Conservation (phyloP, 208 protist genomes). For the Sergeia podlipaevii region DNA sequence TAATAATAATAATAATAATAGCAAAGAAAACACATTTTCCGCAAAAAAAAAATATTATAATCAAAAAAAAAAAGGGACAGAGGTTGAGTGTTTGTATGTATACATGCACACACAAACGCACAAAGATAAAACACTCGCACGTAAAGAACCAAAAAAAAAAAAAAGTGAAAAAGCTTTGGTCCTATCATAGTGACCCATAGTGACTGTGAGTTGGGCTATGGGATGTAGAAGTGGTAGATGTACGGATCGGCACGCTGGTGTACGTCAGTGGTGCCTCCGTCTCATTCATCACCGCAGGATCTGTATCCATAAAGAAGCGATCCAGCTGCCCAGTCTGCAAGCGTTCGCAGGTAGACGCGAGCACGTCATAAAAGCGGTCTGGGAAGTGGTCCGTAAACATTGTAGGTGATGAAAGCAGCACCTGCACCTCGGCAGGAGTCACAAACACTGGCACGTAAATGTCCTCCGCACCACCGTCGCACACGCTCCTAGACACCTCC, state of each 20-base stretch:
- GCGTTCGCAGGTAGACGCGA: constrained; percentile 28
- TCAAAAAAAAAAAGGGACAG: no score
- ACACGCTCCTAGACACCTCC: neutral
- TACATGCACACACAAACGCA: no score
- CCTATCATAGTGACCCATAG: neutral
- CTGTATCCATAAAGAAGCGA: constrained; percentile 54
- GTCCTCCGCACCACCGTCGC: constrained; percentile 24
- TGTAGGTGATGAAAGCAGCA: constrained; percentile 51
- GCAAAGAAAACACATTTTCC: neutral
- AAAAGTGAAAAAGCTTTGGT: constrained; percentile 3
- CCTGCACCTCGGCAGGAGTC: constrained; percentile 57
- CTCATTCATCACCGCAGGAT: neutral
- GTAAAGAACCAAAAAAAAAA: neutral
- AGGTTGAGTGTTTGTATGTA: no score
- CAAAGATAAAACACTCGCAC: constrained; percentile 7
- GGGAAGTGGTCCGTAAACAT: constrained; percentile 89
- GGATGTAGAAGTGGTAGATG: constrained; percentile 19
- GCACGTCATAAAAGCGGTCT: constrained; percentile 58
- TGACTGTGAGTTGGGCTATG: neutral
- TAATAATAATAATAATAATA: constrained; percentile 10
- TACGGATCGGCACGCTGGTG: constrained; percentile 1
- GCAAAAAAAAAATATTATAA: no score
- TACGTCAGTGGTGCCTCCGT: neutral
- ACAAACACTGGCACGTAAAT: constrained; percentile 62
- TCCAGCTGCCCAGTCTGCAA: constrained; percentile 66